Percentiles rank a stretch among this genome's conserved stretches.
phyloP scores from a whole-genome alignment of 2,329 filamentous ascomycete species.

The Moelleriella libera region DNA sequence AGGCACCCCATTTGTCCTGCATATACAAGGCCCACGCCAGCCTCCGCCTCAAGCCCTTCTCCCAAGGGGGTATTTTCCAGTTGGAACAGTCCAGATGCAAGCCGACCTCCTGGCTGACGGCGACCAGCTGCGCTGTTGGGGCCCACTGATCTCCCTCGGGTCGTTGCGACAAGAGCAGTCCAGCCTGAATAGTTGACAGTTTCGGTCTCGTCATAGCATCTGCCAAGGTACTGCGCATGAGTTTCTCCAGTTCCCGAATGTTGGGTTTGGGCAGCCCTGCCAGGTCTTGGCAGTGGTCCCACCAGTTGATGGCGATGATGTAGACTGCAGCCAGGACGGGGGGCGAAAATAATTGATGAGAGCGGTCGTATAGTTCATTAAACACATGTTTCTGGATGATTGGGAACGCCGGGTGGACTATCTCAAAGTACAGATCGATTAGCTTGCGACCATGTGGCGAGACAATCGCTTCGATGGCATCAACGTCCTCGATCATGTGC shows the following conservation, averaged over 20 bases:
- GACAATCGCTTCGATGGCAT: conserved; percentile 63
- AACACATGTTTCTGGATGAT: conserved; percentile 74
- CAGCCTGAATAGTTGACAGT: conserved; percentile 66
- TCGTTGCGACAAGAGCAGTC: conserved; percentile 58
- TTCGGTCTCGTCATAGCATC: conserved; percentile 74
- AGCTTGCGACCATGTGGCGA: conserved; percentile 63
- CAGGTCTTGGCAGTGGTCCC: conserved; percentile 59
- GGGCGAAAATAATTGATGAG: conserved; percentile 61
- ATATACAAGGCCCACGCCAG: conserved; percentile 87
- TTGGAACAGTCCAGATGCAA: conserved; percentile 74
- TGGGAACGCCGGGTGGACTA: conserved; percentile 69
- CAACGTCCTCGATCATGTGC: conserved; percentile 52
- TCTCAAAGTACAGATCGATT: conserved; percentile 68
- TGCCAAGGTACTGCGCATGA: conserved; percentile 58
- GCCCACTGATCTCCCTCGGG: conserved; percentile 72
- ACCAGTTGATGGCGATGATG: conserved; percentile 78
- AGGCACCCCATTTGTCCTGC: conserved; percentile 83
- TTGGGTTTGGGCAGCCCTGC: conserved; percentile 53
- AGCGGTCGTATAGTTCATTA: conserved; percentile 61
- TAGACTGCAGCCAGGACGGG: conserved; percentile 70
- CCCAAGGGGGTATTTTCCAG: conserved; percentile 84
- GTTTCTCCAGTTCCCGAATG: conserved; percentile 55
- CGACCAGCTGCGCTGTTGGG: conserved; percentile 74
- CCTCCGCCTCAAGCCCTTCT: conserved; percentile 69
- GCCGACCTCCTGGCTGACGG: conserved; percentile 75